These are phyloP conservation scores for Asterophora lycoperdoides DNA, from an alignment of 768 basidiomycete genomes.

Conservation along the genomic window DNA sequence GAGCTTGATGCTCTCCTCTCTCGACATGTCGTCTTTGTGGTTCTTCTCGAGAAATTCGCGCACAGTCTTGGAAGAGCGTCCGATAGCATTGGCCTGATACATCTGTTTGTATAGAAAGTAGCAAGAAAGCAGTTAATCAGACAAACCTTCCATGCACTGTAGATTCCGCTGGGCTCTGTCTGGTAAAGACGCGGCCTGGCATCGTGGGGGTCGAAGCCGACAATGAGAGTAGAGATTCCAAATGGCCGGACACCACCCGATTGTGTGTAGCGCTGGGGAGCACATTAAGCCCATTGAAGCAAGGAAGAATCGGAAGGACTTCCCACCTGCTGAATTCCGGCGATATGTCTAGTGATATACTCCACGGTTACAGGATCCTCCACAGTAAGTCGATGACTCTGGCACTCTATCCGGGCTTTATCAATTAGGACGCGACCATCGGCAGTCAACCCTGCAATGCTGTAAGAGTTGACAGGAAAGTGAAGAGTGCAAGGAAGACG, in stretches of 20 bases:
- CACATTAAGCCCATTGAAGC: not conserved
- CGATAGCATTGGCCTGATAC: constrained; percentile 92
- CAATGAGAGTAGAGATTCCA: constrained; percentile 93
- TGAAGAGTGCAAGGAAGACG: constrained; percentile 17
- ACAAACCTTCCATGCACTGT: constrained; percentile 93
- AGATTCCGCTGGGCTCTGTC: constrained; percentile 97
- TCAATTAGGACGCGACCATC: constrained; percentile 98
- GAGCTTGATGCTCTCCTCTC: constrained; percentile 90
- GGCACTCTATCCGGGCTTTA: constrained; percentile 96
- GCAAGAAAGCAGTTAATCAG: constrained; percentile 7
- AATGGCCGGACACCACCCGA: constrained; percentile 98
- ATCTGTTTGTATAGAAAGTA: not conserved
- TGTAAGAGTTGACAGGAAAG: constrained; percentile 2
- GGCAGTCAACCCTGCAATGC: constrained; percentile 78
- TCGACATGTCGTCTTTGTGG: constrained; percentile 83
- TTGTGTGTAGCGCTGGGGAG: constrained; percentile 85
- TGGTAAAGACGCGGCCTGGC: constrained; percentile 85
- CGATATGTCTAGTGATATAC: constrained; percentile 97
- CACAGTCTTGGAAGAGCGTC: constrained; percentile 96
- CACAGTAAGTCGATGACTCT: constrained; percentile 93
- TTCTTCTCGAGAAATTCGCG: constrained; percentile 99
- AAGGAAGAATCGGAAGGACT: not conserved
- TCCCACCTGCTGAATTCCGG: constrained; percentile 94
- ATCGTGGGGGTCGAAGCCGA: constrained; percentile 96
- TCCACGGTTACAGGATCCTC: constrained; percentile 98